A percentile compares a stretch with the other conserved stretches of the same genome.
Evolutionary conservation across 192 early-diverging fungal genomes (phyloP).

Genomic region (Entomortierella lignicola): DNA sequence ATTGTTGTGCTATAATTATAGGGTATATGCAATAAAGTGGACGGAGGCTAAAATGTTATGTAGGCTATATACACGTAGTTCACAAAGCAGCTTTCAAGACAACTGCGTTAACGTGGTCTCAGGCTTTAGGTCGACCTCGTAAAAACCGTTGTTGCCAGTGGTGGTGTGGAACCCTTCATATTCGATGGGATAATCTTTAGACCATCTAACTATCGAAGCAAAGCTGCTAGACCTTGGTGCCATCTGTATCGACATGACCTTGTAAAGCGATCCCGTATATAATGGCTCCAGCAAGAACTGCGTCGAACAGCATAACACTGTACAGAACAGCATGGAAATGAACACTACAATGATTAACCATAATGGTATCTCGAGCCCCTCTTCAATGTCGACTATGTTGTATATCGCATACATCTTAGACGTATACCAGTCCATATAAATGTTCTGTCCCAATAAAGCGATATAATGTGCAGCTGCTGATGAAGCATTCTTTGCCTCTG

Average conservation of each 20-base stretch:
- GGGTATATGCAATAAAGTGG: too few species aligned
- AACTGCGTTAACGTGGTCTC: too few species aligned
- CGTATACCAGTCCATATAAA: not conserved
- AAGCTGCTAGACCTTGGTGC: not conserved
- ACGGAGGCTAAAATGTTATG: too few species aligned
- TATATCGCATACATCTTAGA: not conserved
- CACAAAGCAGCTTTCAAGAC: too few species aligned
- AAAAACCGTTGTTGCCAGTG: not conserved
- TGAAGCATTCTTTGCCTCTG: not conserved
- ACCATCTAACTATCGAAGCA: not conserved
- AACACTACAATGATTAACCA: not conserved
- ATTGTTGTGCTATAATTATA: too few species aligned
- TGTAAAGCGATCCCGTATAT: constrained; percentile 1
- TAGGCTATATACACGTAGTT: too few species aligned
- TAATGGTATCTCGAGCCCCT: not conserved
- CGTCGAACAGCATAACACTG: not conserved
- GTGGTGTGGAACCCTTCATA: not conserved
- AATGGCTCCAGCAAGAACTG: not conserved
- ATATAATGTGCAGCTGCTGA: not conserved
- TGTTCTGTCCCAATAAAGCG: constrained; percentile 1
- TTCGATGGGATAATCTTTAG: not conserved
- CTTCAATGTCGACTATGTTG: not conserved
- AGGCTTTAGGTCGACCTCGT: too few species aligned
- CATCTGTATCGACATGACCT: not conserved
- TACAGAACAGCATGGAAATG: not conserved